phyloP scores from a whole-genome alignment of 495 filamentous ascomycete species.

The Friedmanniomyces simplex region DNA sequence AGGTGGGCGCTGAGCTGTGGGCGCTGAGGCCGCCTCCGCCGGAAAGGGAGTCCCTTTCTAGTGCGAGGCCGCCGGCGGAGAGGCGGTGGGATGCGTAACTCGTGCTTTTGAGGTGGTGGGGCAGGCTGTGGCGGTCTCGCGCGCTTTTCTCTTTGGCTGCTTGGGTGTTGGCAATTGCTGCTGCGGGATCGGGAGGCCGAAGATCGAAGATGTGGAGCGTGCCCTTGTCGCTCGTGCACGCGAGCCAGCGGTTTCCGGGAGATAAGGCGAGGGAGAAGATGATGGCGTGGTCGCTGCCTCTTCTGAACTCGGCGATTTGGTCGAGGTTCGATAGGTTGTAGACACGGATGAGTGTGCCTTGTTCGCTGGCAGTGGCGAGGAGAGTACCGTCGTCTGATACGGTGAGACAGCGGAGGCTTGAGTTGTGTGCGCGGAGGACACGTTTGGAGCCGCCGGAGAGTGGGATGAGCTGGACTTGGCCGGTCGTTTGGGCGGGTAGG shows the following conservation, averaged over 20 bases:
- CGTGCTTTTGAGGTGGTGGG: neutral
- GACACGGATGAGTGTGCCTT: slow-evolving; percentile 83
- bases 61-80: neutral
- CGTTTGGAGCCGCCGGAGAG: slow-evolving; percentile 72
- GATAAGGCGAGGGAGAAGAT: slow-evolving; percentile 84
- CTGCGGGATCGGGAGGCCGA: slow-evolving; percentile 31
- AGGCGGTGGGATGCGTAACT: slow-evolving; percentile 10
- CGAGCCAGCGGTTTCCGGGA: slow-evolving; percentile 64
- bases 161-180: slow-evolving; percentile 13
- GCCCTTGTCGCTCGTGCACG: slow-evolving; percentile 93
- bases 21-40: neutral
- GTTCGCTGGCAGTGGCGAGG: slow-evolving; percentile 84
- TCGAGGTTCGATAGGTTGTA: slow-evolving; percentile 69
- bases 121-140: slow-evolving; percentile 1
- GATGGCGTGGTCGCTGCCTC: slow-evolving; percentile 77
- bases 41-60: slow-evolving; percentile 5
- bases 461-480: slow-evolving; percentile 89
- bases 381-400: slow-evolving; percentile 72
- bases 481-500: slow-evolving; percentile 74
- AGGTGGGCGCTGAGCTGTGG: neutral
- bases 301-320: slow-evolving; percentile 68
- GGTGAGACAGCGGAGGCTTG: slow-evolving; percentile 65
- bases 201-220: slow-evolving; percentile 90
- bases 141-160: neutral
- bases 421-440: slow-evolving; percentile 86